phyloP scores from a whole-genome alignment of 2,329 filamentous ascomycete species.

The Gyromitra esculenta region DNA sequence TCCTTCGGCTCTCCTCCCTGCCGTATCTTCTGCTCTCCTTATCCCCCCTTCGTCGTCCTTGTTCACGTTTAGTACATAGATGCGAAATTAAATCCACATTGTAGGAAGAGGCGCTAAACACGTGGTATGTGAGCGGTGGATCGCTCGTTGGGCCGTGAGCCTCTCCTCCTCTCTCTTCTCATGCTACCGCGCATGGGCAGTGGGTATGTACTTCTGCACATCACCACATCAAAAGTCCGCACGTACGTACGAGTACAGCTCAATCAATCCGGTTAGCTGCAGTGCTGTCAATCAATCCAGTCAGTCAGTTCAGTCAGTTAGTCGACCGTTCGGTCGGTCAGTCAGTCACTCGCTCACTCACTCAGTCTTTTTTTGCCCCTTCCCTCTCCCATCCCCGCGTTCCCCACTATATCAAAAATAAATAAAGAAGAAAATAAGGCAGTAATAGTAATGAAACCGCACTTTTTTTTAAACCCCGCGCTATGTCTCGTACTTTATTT shows the following conservation, averaged over 20 bases:
- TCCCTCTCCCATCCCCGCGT: slow-evolving; percentile 8
- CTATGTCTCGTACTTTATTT: slow-evolving; percentile 20
- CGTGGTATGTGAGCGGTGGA: slow-evolving; percentile 37
- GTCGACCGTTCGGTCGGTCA: neutral
- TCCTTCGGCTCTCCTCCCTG: neutral
- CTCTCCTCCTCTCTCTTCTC: slow-evolving; percentile 1
- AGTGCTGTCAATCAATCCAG: slow-evolving; percentile 24
- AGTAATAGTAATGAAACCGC: slow-evolving; percentile 37
- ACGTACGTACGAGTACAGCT: slow-evolving; percentile 29
- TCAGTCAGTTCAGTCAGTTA: neutral
- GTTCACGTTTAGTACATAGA: neutral
- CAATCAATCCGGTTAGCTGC: slow-evolving; percentile 41
- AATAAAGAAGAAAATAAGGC: slow-evolving; percentile 13
- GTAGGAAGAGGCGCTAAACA: slow-evolving; percentile 32
- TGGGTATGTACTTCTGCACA: slow-evolving; percentile 37
- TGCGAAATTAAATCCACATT: slow-evolving; percentile 12
- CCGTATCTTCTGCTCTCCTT: neutral
- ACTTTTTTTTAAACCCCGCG: slow-evolving; percentile 24
- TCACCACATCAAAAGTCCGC: slow-evolving; percentile 35
- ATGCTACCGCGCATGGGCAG: slow-evolving; percentile 6
- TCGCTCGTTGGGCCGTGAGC: slow-evolving; percentile 24
- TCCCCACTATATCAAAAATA: neutral
- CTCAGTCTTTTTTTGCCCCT: slow-evolving; percentile 10
- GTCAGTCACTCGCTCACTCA: neutral
- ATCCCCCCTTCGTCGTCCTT: neutral